These are phyloP conservation scores for Drosera spatulata DNA, from an alignment of 179 eudicot species.

Conservation along the genomic window DNA sequence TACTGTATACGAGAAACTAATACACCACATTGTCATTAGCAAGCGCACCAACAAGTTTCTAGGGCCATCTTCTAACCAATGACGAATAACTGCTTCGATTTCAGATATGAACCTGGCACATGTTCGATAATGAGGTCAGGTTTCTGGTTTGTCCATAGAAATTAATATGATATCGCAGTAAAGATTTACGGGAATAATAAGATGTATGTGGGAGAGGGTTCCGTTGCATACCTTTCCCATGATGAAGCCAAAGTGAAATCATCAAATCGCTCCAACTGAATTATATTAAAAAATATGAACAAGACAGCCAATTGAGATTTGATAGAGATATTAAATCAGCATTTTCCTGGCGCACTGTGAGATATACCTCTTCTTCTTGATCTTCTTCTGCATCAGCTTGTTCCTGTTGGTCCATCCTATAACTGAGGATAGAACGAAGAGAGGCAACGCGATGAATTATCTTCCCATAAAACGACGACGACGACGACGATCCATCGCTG, in stretches of 20 bases:
- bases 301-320: not conserved
- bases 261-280: slow-evolving; percentile 85
- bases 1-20: not conserved
- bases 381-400: too few relatives aligned
- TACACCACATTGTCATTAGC: not conserved
- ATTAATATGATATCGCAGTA: slow-evolving; percentile 1
- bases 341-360: not conserved
- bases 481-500: too few relatives aligned
- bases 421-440: too few relatives aligned
- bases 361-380: too few relatives aligned
- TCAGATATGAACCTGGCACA: slow-evolving; percentile 79
- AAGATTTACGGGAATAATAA: not conserved
- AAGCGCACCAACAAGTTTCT: slow-evolving; percentile 61
- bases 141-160: not conserved
- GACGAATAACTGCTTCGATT: slow-evolving; percentile 87
- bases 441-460: too few relatives aligned
- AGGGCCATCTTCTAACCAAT: slow-evolving; percentile 87
- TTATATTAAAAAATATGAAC: not conserved
- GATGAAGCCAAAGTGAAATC: slow-evolving; percentile 97
- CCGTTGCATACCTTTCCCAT: slow-evolving; percentile 75
- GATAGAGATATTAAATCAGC: not conserved
- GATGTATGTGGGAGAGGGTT: too few relatives aligned
- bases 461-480: too few relatives aligned
- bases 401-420: too few relatives aligned
- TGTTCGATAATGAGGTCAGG: not conserved